Evolutionary conservation across 768 basidiomycete genomes (phyloP).

Genomic region (Suillus subalutaceus): DNA sequence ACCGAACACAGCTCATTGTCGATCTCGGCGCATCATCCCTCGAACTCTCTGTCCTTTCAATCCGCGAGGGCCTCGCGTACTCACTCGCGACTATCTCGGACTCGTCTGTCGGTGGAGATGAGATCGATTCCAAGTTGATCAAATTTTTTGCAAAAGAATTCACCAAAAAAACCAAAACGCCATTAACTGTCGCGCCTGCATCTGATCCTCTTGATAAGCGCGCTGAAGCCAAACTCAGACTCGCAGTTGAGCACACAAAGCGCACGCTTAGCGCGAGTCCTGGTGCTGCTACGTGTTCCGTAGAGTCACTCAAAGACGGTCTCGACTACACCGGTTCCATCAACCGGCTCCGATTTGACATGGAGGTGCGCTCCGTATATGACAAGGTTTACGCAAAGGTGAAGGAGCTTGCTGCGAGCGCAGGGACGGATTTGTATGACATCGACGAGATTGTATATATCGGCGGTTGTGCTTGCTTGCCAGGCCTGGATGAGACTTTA

Average conservation of each 20-base stretch:
- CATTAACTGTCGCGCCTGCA: constrained; percentile 66
- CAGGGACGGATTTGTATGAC: constrained; percentile 61
- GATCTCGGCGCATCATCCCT: constrained; percentile 81
- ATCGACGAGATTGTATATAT: constrained; percentile 83
- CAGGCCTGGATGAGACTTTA: constrained; percentile 69
- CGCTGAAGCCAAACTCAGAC: constrained; percentile 89
- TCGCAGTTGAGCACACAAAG: constrained; percentile 95
- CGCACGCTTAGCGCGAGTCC: constrained; percentile 86
- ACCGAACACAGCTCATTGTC: constrained; percentile 80
- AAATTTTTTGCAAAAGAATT: constrained; percentile 95
- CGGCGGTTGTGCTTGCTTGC: constrained; percentile 73
- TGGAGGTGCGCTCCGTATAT: constrained; percentile 65
- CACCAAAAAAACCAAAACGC: constrained; percentile 89
- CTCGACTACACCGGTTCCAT: constrained; percentile 82
- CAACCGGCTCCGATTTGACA: constrained; percentile 59
- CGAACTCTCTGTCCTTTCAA: constrained; percentile 67
- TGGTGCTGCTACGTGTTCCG: constrained; percentile 87
- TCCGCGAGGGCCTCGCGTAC: constrained; percentile 75
- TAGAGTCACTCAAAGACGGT: constrained; percentile 94
- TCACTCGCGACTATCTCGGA: constrained; percentile 57
- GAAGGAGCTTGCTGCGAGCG: constrained; percentile 51
- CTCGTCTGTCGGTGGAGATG: constrained; percentile 58
- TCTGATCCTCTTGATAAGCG: constrained; percentile 67
- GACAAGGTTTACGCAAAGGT: constrained; percentile 54
- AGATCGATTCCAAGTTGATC: constrained; percentile 81